Percentiles rank a stretch among this genome's conserved stretches.
phyloP scores from a whole-genome alignment of 106 monocot genomes.

The Dendrobium huoshanense region DNA sequence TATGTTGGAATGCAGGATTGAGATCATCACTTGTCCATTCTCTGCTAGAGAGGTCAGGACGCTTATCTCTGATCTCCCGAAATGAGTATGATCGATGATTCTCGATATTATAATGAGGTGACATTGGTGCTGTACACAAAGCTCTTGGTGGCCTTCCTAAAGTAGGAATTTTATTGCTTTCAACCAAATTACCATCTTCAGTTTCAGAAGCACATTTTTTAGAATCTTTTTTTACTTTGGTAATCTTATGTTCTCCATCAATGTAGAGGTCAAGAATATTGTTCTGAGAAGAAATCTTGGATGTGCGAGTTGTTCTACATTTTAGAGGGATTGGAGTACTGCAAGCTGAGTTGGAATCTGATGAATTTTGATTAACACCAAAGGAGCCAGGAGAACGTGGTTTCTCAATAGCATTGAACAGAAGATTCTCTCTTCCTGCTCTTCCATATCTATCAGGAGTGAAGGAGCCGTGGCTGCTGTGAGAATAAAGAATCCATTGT shows the following conservation, averaged over 20 bases:
- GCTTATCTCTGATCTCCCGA: slow-evolving; percentile 31
- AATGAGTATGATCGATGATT: slow-evolving; percentile 28
- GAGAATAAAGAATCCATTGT: background rate
- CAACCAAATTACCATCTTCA: slow-evolving; percentile 21
- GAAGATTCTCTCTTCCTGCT: slow-evolving; percentile 16
- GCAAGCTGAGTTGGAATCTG: slow-evolving; percentile 21
- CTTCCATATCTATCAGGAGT: slow-evolving; percentile 25
- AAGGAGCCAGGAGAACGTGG: slow-evolving; percentile 24
- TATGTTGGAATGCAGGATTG: slow-evolving; percentile 17
- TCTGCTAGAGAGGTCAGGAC: background rate
- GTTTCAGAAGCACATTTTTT: slow-evolving; percentile 7
- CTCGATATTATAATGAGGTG: slow-evolving; percentile 35
- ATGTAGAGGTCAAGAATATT: slow-evolving; percentile 39
- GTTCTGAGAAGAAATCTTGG: slow-evolving; percentile 12
- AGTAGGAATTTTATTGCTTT: slow-evolving; percentile 28
- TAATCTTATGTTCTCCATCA: slow-evolving; percentile 38
- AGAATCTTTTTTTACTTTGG: slow-evolving; percentile 11
- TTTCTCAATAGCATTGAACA: slow-evolving; percentile 20
- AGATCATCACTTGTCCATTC: slow-evolving; percentile 6
- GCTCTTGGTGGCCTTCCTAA: slow-evolving; percentile 50
- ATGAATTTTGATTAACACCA: slow-evolving; percentile 22
- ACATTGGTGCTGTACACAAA: slow-evolving; percentile 43
- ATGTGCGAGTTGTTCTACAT: slow-evolving; percentile 27
- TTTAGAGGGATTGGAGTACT: slow-evolving; percentile 40
- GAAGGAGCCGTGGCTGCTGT: slow-evolving; percentile 15